Base-by-base conservation (phyloP, 106 monocot genomes). In the Narthecium ossifragum region DNA sequence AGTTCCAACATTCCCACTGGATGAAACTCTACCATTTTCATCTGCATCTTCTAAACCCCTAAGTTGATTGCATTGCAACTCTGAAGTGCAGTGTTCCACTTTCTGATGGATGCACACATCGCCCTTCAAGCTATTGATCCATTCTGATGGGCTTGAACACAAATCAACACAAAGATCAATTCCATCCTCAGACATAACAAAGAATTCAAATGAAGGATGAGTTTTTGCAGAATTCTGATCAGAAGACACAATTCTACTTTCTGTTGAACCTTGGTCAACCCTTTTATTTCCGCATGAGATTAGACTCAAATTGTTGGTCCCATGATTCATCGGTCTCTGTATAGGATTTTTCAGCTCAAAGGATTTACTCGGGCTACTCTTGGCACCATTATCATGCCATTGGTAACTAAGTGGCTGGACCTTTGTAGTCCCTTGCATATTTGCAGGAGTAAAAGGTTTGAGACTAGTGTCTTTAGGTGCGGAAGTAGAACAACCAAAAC, bases 91-190 rank as follows among this genome's bases (percentile, higher is more conserved):
- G 59, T 64, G 34, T 23, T 70, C 41, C 48, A 55, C 25, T 38
- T 57, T 57, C 46, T 69, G 66, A 59, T 69, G 27, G 26, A 73
- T 70, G 51, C 62, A 61, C 2, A 78, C 57, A 60, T 81, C 73
- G 39, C 80, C 57, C 50, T 90, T 86, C 57, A 94, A 75, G 32
- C 75, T 78, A 62, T 74, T 69, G 22, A 78, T 65, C 90, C 85
- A 90, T 18, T 79, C 77, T 46, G 67, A 58, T 46, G 85, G 74
- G 28, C 29, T 73, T 29, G 80, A 80, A 26, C 71, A 70, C 55
- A 94, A 59, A 86, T 94, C 86, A 38, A 94, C 75, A 83, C 43
- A 74, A 53, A 94, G 65, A 62, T 86, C 73, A 51, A 94, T 65
- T 20, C 86, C 94, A 17, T 75, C 86, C 11, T 94, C 86, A 48